Evolutionary conservation across 805 yeast species (phyloP), one percentile per base, ranked within the genome.

Genomic region (Pichia scutulata): DNA sequence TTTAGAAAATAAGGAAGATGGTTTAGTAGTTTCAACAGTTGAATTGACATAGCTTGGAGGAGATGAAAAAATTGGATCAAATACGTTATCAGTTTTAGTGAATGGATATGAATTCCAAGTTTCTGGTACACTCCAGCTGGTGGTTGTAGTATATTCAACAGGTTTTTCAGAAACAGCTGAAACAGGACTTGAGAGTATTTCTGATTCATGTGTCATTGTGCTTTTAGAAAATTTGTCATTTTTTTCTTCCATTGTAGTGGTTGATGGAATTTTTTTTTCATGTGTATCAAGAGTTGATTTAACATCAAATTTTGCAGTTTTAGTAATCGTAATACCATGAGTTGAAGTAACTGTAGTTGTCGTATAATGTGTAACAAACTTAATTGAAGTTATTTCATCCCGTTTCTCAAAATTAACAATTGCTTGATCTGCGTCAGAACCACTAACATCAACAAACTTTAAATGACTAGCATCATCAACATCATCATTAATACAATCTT

Each of bases 361-460:
- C 1, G 55, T 44, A 28, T 47, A 48, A 26, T 40, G 23, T 21
- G 58, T 55, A 12, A 48, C 28, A 13, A 36, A 14, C 19, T 37
- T 28, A 36, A 47, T 26, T 19, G 48, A 12, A 3, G 53, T 47
- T 25, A 49, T 19, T 3, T 30, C 46, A 2, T 47, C 36, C 4
- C 22, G 21, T 12, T 44, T 45, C 3, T 41, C 12, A 3, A 25
- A 8, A 7, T 25, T 8, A 41, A 25, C 26, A 1, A 4, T 16
- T 7, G 40, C 28, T 14, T 47, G 36, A 4, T 47, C 18, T 16
- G 9, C 26, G 28, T 59, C 50, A 21, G 52, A 51, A 37, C 61
- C 56, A 39, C 60, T 66, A 52, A 64, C 53, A 9, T 67, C 66
- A 41, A 62, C 55, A 51, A 65, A 65, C 6, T 59, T 45, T 33